Base-by-base conservation (phyloP, 441 rosid genomes). In the Populus tomentosa region DNA sequence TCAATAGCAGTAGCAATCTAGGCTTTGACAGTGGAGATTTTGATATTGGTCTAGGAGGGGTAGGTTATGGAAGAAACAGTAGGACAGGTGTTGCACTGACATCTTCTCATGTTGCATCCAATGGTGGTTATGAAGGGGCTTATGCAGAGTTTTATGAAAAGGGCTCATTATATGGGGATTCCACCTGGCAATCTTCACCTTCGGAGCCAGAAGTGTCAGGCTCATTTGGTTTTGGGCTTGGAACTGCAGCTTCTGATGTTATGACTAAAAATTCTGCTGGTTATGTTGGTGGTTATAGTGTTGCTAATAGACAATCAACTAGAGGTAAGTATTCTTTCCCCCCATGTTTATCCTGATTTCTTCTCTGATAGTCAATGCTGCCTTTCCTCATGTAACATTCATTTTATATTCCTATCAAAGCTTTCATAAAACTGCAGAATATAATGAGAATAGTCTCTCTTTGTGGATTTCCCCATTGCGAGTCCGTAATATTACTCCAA, bases 221-320 rank as follows among this genome's bases (percentile, higher is more conserved):
- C 82, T 77, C 93, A 61, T 91, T 93, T 77, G 91, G 88, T 80
- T 93, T 87, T 84, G 94, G 96, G 76, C 84, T 90, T 80, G 92
- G 88, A 74, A 87, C 83, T 87, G 88, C 88, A 77, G 86, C 94
- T 84, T 84, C 98, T 23, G 93, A 93, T 85, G 91, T 86, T 80
- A 75, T 88, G 64, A 87, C 89, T 73, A 92, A 85, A 91, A 88
- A 83, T 84, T 84, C 98, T 86, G 94, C 90, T 70, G 92, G 93
- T 76, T 93, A 87, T 82, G 91, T 87, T 84, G 94, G 92, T 78
- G 84, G 86, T 73, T 95, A 91, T 89, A 84, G 88, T 79, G 91
- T 90, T 88, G 89, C 89, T 81, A 91, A 86, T 87, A 88, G 97
- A 86, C 94, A 90, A 81, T 33, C 92, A 84, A 89, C 85, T 89